phyloP scores from a whole-genome alignment of 164 flowering plant species.

The Liquidambar formosana region DNA sequence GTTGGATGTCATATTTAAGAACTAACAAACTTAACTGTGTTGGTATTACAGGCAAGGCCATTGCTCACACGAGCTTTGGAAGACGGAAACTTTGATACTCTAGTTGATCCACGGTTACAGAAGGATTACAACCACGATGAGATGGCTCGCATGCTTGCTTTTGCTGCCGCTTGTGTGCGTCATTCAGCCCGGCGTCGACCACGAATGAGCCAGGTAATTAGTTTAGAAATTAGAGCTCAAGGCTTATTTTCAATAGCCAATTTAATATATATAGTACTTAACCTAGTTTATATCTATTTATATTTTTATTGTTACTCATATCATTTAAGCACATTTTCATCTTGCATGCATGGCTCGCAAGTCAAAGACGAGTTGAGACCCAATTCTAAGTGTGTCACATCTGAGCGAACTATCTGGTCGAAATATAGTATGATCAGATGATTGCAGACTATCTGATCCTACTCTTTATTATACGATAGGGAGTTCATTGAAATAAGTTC shows the following conservation, averaged over 20 bases:
- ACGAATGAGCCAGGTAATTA: constrained; percentile 83
- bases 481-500: too few relatives aligned
- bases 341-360: too few relatives aligned
- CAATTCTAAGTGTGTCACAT: too few relatives aligned
- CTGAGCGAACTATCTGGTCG: too few relatives aligned
- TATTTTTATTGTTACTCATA: not conserved
- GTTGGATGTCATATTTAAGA: not conserved
- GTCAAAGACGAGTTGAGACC: too few relatives aligned
- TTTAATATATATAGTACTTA: too few relatives aligned
- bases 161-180: constrained; percentile 92
- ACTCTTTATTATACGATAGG: too few relatives aligned
- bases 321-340: too few relatives aligned
- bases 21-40: not conserved
- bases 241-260: not conserved
- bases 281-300: too few relatives aligned
- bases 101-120: constrained; percentile 62
- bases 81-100: constrained; percentile 63
- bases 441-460: too few relatives aligned
- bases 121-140: constrained; percentile 52
- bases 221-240: not conserved
- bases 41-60: constrained; percentile 75
- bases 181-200: constrained; percentile 89
- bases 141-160: constrained; percentile 84
- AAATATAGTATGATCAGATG: too few relatives aligned
- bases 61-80: constrained; percentile 68